A percentile compares a stretch with the other conserved stretches of the same genome.
Conservation (phyloP, 768 basidiomycete genomes). For the Coprinellus aureogranulatus region DNA sequence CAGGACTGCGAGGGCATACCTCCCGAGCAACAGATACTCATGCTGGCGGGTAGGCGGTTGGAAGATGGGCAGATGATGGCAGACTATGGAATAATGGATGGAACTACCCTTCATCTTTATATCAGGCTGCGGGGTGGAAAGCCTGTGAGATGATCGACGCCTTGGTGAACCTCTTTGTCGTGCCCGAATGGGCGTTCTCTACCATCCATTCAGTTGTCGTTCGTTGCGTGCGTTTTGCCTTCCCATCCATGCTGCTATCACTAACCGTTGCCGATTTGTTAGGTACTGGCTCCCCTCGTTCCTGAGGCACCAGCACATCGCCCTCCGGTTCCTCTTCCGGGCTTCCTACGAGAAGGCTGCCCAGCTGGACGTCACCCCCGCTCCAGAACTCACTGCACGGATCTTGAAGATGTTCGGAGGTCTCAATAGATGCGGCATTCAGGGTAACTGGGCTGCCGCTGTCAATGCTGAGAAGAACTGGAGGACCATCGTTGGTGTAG, state of each 20-base stretch:
- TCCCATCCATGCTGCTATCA: background rate
- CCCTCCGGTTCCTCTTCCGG: slow-evolving; percentile 46
- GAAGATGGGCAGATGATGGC: slow-evolving; percentile 67
- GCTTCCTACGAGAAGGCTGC: slow-evolving; percentile 39
- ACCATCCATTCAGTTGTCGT: slow-evolving; percentile 35
- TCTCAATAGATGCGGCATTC: slow-evolving; percentile 19
- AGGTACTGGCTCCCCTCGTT: slow-evolving; percentile 47
- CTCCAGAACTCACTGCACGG: slow-evolving; percentile 41
- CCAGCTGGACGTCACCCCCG: slow-evolving; percentile 33
- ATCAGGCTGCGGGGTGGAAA: slow-evolving; percentile 55
- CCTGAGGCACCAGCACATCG: slow-evolving; percentile 36
- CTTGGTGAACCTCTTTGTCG: slow-evolving; percentile 28
- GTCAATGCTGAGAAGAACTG: slow-evolving; percentile 24
- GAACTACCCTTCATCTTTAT: slow-evolving; percentile 63
- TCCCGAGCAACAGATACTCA: slow-evolving; percentile 71
- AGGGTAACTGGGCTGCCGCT: slow-evolving; percentile 26
- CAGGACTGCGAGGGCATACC: slow-evolving; percentile 41
- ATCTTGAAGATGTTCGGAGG: slow-evolving; percentile 50
- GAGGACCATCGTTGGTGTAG: slow-evolving; percentile 33
- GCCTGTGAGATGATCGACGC: slow-evolving; percentile 22
- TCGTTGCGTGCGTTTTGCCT: slow-evolving; percentile 38
- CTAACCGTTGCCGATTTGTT: background rate
- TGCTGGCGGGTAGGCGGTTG: slow-evolving; percentile 77
- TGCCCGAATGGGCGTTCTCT: slow-evolving; percentile 31
- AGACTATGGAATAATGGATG: slow-evolving; percentile 76